Base-by-base conservation (phyloP, 1,284 basidiomycete species). In the Rhodotorula sp. region DNA sequence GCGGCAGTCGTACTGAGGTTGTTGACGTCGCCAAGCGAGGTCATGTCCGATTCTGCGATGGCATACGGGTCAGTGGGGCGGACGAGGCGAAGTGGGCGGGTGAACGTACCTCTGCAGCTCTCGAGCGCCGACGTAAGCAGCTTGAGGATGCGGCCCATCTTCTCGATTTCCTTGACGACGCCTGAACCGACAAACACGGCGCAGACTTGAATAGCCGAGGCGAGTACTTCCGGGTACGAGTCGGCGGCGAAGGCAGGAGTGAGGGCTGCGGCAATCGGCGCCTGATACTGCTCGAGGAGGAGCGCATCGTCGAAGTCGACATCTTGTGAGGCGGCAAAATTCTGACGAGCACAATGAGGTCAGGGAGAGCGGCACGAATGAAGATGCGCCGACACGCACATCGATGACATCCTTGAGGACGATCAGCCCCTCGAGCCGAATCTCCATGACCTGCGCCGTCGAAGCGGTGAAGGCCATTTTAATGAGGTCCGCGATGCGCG, bases 381-480 rank as follows among this genome's bases (percentile, higher is more conserved):
- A 40, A 48, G 46, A 51, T 44, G 13, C 4, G 6, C n/a, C 44
- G 24, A 26, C n/a, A 71, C 82, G 65, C 77, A 91, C 92, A 83
- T 95, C 87, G 70, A 99, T 93, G 48, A 99, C 92, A 78, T 98
- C 95, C 46, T 88, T 85, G 46, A 99, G 82, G 4, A 99, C 91
- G 13, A 90, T 84, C 31, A 99, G 82, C 2, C 96, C 96, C 78
- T 94, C 90, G n/a, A 97, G 82, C 40, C 96, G 87, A 71, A 99
- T 96, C 78, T 96, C 93, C 40, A 91, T 93, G 56, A 97, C 94
- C 79, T 94, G 89, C 2, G 96, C 92, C 0, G 95, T 93, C 44
- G 92, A 94, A 0, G 96, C 95, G 11, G 91, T 95, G 80, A 99
- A 99, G 0, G 96, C 95, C 88, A 98, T 96, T 81, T 87, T 92